phyloP scores from a whole-genome alignment of 148 eudicot genomes.

The Spergularia marina region DNA sequence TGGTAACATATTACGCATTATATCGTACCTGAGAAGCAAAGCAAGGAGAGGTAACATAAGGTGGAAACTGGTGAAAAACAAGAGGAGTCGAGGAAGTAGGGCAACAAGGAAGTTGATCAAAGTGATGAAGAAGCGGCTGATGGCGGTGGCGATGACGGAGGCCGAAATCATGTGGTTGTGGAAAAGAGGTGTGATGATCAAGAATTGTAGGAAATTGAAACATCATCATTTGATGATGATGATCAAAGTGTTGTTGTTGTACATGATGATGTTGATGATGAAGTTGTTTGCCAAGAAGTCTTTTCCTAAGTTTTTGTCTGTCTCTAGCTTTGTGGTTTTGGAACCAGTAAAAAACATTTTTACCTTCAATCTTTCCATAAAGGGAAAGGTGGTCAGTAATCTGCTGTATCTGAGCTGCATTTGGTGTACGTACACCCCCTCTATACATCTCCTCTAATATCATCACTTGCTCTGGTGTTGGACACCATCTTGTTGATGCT shows the following conservation, averaged over 20 bases:
- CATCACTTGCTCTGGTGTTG: conserved; percentile 89
- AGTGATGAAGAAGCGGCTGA: not conserved
- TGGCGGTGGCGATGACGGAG: not conserved
- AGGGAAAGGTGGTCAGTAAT: conserved; percentile 71
- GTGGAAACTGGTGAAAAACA: conserved; percentile 21
- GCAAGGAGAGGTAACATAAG: conserved; percentile 7
- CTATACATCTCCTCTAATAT: conserved; percentile 81
- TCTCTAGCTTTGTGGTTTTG: conserved; percentile 94
- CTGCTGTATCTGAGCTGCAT: conserved; percentile 71
- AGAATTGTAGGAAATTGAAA: not conserved
- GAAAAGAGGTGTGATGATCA: not conserved
- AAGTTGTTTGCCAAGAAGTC: conserved; percentile 25
- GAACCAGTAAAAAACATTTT: conserved; percentile 92
- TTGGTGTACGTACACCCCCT: conserved; percentile 69
- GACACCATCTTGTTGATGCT: conserved; percentile 76
- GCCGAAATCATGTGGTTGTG: not conserved
- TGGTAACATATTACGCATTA: not conserved
- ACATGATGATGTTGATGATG: conserved; percentile 8
- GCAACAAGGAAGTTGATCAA: conserved; percentile 13
- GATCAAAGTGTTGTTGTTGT: conserved; percentile 18
- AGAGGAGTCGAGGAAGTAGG: not conserved
- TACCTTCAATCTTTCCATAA: conserved; percentile 83
- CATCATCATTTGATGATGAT: not conserved
- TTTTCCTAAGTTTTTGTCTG: conserved; percentile 57
- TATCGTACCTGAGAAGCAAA: conserved; percentile 24